Evolutionary conservation across 2,329 filamentous ascomycete genomes (phyloP).

Genomic region (Ophiocordyceps polyrhachis-furcata): DNA sequence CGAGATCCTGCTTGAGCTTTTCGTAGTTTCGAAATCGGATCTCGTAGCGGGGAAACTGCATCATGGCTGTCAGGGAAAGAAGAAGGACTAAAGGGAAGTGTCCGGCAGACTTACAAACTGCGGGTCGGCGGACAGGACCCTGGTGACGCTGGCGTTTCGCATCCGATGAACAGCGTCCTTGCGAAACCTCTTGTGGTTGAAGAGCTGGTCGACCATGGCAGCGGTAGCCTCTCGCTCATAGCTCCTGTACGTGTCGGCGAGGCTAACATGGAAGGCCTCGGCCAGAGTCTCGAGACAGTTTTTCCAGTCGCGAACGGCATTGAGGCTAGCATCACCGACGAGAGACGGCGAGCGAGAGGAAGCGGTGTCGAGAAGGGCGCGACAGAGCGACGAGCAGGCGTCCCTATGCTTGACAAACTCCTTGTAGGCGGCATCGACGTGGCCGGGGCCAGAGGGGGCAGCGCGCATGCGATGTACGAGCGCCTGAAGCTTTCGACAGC

Average conservation of each 20-base stretch:
- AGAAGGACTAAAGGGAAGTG: no score
- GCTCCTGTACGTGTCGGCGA: conserved; percentile 25
- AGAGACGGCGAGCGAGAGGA: neutral
- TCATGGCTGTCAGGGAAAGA: no score
- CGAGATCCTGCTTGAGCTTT: conserved; percentile 21
- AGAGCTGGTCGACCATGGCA: conserved; percentile 22
- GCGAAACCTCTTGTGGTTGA: conserved; percentile 22
- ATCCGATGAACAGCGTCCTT: conserved; percentile 23
- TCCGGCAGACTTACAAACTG: conserved; percentile 13
- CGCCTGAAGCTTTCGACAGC: conserved; percentile 16
- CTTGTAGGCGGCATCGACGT: conserved; percentile 25
- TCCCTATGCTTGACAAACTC: conserved; percentile 23
- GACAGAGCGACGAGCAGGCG: conserved; percentile 20
- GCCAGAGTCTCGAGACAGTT: conserved; percentile 21
- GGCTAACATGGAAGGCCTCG: conserved; percentile 20
- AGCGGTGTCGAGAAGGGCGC: conserved; percentile 14
- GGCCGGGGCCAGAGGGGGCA: conserved; percentile 13
- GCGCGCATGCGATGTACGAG: conserved; percentile 17
- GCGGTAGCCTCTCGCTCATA: conserved; percentile 24
- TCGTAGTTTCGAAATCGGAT: conserved; percentile 29
- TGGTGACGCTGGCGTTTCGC: conserved; percentile 24
- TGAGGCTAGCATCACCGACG: conserved; percentile 15
- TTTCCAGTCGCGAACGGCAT: conserved; percentile 25
- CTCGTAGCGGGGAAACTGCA: conserved; percentile 23
- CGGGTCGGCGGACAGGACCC: conserved; percentile 22